Evolutionary conservation across 1,139 yeast genomes (phyloP), one percentile per base, ranked within the genome.

Genomic region (Candida frijolesensis): DNA sequence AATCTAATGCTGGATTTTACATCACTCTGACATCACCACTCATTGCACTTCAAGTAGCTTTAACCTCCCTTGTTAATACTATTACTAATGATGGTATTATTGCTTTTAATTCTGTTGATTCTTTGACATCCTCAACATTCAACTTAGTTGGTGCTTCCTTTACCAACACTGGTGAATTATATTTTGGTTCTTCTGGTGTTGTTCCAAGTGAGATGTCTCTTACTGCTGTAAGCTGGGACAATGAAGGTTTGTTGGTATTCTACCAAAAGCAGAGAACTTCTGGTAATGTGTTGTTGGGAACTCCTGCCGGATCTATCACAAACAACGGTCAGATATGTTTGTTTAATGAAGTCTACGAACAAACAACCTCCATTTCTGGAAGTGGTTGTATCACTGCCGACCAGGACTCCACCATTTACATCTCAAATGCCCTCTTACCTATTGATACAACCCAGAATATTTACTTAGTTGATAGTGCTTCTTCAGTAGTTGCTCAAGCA

Each of bases 261-360:
- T 54, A 55, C 32, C 68, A 64, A 51, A 51, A 53, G 6, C 45
- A 56, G 7, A 64, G 69, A 55, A 47, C 55, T 32, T 35, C 55
- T 14, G 65, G 64, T 7, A 45, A 46, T 8, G 59, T 61, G 33
- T 51, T 55, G n/a, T 60, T 67, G 22, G 72, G 74, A 32, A 50
- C 57, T 19, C 46, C 60, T 12, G 30, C 45, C n/a, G 51, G 53
- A 7, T 46, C 59, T 15, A 62, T 72, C 34, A 57, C 57, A 25
- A 70, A 70, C 49, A 56, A 58, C 42, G 74, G 73, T 55, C 62
- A 63, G 38, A 67, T 70, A 47, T 70, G 74, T 61, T 59, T 70
- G 40, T 52, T 54, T 38, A 61, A 66, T 46, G 56, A 59, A 41
- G 60, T 53, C 9, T 69, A 63, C 53, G 55, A 54, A 37, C 72